Evolutionary conservation across 208 protist genomes (phyloP).

Genomic region (Crithidia expoeki): DNA sequence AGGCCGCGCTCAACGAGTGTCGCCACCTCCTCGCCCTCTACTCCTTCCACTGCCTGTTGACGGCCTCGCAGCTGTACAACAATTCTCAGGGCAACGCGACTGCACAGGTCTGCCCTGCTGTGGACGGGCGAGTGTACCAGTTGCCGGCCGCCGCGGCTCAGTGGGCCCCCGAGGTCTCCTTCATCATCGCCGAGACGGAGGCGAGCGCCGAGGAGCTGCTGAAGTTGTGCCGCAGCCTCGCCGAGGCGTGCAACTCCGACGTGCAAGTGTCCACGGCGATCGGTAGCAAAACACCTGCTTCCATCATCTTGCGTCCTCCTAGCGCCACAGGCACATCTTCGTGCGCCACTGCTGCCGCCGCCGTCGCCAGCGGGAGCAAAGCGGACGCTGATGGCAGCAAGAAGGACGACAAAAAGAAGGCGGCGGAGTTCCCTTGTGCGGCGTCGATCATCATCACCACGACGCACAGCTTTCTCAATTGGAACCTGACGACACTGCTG

Average conservation of each 20-base stretch:
- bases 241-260: conserved; percentile 9
- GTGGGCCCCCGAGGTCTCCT: conserved; percentile 37
- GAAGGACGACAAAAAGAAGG: conserved; percentile 9
- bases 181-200: conserved; percentile 44
- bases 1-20: conserved; percentile 41
- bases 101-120: conserved; percentile 6
- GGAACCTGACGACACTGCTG: conserved; percentile 25
- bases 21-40: conserved; percentile 53
- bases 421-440: conserved; percentile 14
- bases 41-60: conserved; percentile 59
- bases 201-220: conserved; percentile 29
- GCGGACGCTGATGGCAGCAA: neutral
- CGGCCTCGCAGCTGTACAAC: conserved; percentile 7
- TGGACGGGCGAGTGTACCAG: conserved; percentile 24
- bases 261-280: conserved; percentile 3
- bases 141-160: conserved; percentile 19
- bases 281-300: conserved; percentile 15
- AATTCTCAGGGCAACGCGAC: neutral
- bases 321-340: neutral
- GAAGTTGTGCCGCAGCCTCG: conserved; percentile 17
- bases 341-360: neutral
- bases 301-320: conserved; percentile 15
- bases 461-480: conserved; percentile 28
- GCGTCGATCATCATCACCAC: conserved; percentile 38
- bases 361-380: neutral